Base-by-base conservation (phyloP, 202 grass and related monocot species). In the Digitaria exilis region DNA sequence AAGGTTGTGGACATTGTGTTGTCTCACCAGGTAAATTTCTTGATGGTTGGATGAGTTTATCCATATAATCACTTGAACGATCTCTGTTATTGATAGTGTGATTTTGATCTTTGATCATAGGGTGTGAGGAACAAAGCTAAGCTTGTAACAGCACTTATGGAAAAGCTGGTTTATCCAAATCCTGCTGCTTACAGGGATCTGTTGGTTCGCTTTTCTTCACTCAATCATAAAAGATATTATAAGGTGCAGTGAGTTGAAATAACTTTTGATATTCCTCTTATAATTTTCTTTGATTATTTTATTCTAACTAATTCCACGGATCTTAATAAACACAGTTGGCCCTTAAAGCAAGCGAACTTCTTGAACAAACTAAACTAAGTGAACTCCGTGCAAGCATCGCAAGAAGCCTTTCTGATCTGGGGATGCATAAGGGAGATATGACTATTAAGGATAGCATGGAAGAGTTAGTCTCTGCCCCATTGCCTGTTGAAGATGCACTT, bases 301-400 rank as follows among this genome's bases (percentile, higher is more conserved):
- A 59, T 43, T 52, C 46, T 76, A 84, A 90, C 56, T 58, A 82
- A 64, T 87, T 82, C 49, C 24, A 65, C 43, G 11, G 16, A 37
- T 85, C 71, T 49, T 87, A 76, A 83, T 88, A 55, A 55, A 22
- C 21, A 69, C 80, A 95, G 93, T 71, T 95, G 85, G 93, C 93
- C 15, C 93, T 95, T 83, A 95, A 92, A 84, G 93, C 93, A 58
- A 95, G 93, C 9, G 85, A 95, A 82, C 89, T 95, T 88, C 93
- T 92, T 79, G 93, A 95, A 69, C 93, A 95, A 92, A 95, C 89
- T 65, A 92, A 95, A 77, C 55, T 95, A 64, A 92, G 93, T 82
- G 87, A 95, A 60, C 90, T 95, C 62, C 82, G 87, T 49, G 73
- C 85, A 81, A 90, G 85, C 72, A 90, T 95, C 65, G 89, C 87